phyloP scores from a whole-genome alignment of 306 rosid species.

The Notholithocarpus densiflorus region DNA sequence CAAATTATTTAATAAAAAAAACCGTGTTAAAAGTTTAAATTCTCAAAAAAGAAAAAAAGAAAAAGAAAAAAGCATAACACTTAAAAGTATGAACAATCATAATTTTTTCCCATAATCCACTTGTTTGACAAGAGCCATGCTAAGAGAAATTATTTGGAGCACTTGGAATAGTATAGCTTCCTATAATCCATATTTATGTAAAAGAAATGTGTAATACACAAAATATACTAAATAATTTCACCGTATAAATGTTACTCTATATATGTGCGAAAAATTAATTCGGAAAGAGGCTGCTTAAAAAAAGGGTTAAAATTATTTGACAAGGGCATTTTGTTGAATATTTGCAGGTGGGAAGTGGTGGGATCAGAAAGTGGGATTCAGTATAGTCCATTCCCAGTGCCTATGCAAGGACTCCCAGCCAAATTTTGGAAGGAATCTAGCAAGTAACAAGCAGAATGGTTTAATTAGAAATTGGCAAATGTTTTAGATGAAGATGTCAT shows the following conservation, averaged over 20 bases:
- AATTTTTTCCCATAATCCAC: neutral
- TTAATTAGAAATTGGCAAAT: neutral
- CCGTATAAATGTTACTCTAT: too few species aligned
- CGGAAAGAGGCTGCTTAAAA: neutral
- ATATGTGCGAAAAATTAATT: too few species aligned
- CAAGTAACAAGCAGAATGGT: slow-evolving; percentile 29
- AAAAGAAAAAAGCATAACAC: too few species aligned
- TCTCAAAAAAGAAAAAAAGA: too few species aligned
- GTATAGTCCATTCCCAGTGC: slow-evolving; percentile 85
- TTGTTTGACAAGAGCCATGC: neutral
- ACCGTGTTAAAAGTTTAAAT: too few species aligned
- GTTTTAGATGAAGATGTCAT: slow-evolving; percentile 4
- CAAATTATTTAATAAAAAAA: too few species aligned
- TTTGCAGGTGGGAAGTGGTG: slow-evolving; percentile 75
- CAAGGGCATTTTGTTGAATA: slow-evolving; percentile 3
- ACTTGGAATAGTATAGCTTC: too few species aligned
- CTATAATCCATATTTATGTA: too few species aligned
- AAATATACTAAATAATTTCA: too few species aligned
- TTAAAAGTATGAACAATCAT: too few species aligned
- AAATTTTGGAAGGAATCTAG: slow-evolving; percentile 67
- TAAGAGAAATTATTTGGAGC: too few species aligned
- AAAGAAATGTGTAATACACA: too few species aligned
- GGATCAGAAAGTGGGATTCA: slow-evolving; percentile 68
- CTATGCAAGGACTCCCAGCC: slow-evolving; percentile 70
- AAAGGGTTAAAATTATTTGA: slow-evolving; percentile 4